Conservation (phyloP, 352 stramenopile species). For the Elongisporangium anandrum region DNA sequence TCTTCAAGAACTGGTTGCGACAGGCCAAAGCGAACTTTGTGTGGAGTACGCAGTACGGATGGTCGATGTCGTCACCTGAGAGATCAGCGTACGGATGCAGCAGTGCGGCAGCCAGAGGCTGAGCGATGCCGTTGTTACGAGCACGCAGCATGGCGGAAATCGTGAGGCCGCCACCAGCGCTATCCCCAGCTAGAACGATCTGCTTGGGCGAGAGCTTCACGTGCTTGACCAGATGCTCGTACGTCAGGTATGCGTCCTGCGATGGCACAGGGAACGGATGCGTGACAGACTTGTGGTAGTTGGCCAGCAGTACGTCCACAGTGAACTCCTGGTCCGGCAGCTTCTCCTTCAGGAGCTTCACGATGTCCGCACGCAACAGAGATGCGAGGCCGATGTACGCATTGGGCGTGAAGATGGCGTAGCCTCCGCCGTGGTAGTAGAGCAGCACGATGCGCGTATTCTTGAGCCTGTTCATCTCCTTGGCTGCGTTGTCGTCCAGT, state of each 20-base stretch:
- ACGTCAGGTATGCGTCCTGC: conserved; percentile 9
- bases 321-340: background rate
- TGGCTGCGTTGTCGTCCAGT: background rate
- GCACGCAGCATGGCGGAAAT: conserved; percentile 13
- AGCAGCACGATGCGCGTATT: conserved; percentile 34
- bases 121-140: conserved; percentile 1
- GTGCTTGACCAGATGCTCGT: conserved; percentile 14
- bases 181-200: conserved; percentile 14
- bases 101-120: conserved; percentile 11
- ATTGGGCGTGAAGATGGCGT: conserved; percentile 42
- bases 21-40: background rate
- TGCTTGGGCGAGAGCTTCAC: conserved; percentile 3
- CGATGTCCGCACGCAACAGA: conserved; percentile 15
- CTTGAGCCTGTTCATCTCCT: conserved; percentile 6
- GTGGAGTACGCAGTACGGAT: background rate
- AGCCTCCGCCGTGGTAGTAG: conserved; percentile 60
- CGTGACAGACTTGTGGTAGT: conserved; percentile 16
- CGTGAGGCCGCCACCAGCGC: conserved; percentile 9
- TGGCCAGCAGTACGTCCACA: conserved; percentile 14
- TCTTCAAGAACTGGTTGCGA: background rate
- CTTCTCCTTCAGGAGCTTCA: background rate
- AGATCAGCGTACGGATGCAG: conserved; percentile 18
- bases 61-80: background rate
- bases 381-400: conserved; percentile 50
- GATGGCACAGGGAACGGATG: conserved; percentile 10